Conservation (phyloP, 805 yeast species). For the Candida insectorum region DNA sequence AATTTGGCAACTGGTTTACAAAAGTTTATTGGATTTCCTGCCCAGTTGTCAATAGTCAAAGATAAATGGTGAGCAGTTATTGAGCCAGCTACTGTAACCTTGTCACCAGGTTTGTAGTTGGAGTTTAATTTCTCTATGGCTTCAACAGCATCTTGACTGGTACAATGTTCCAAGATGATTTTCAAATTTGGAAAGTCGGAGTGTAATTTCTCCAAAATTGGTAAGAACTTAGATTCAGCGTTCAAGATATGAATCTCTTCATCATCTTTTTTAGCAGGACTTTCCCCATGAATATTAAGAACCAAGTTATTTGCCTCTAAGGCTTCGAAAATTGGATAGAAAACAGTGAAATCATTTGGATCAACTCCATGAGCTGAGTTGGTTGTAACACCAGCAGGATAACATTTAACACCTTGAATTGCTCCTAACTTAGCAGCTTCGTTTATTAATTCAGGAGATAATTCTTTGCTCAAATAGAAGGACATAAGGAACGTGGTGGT, state of each 20-base stretch:
- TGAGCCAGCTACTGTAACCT: slow-evolving; percentile 76
- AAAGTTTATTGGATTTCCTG: slow-evolving; percentile 90
- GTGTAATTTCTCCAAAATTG: slow-evolving; percentile 79
- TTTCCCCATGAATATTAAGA: slow-evolving; percentile 92
- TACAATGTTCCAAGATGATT: slow-evolving; percentile 91
- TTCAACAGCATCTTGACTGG: slow-evolving; percentile 84
- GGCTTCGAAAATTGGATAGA: slow-evolving; percentile 86
- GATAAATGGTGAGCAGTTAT: slow-evolving; percentile 94
- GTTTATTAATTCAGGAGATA: slow-evolving; percentile 83
- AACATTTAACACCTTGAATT: slow-evolving; percentile 88
- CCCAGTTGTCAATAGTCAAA: slow-evolving; percentile 91
- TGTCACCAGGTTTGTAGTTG: slow-evolving; percentile 22
- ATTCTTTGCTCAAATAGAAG: slow-evolving; percentile 69
- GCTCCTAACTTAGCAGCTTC: slow-evolving; percentile 69
- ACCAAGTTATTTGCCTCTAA: slow-evolving; percentile 78
- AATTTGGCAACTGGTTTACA: slow-evolving; percentile 98
- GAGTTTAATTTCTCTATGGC: slow-evolving; percentile 58
- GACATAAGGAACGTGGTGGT: slow-evolving; percentile 89
- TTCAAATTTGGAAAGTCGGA: slow-evolving; percentile 79
- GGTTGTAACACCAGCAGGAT: slow-evolving; percentile 99
- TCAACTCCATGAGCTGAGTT: slow-evolving; percentile 90
- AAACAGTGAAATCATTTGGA: slow-evolving; percentile 83
- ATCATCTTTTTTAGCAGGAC: slow-evolving; percentile 57
- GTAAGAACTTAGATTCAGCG: slow-evolving; percentile 90
- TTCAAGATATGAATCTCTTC: slow-evolving; percentile 82